Evolutionary conservation across 768 basidiomycete species (phyloP).

Genomic region (Mycena latifolia): DNA sequence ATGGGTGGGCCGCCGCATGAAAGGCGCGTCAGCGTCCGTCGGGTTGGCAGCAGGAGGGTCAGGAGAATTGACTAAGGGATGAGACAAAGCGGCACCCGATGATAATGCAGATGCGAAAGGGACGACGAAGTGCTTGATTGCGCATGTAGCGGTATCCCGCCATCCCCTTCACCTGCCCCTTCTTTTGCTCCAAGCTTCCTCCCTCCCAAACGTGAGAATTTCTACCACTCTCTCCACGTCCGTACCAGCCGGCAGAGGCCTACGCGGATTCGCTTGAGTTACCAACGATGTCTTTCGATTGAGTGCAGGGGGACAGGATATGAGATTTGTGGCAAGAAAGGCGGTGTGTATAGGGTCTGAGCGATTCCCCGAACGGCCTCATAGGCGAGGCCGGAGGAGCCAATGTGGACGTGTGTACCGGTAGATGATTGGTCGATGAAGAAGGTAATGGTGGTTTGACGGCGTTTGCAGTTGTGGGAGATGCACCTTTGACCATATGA

Average conservation of each 20-base stretch:
- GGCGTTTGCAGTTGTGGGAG: conserved; percentile 17
- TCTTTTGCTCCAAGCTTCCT: conserved; percentile 57
- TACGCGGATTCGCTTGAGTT: conserved; percentile 48
- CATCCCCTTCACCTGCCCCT: conserved; percentile 69
- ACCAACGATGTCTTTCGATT: conserved; percentile 52
- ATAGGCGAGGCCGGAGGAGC: conserved; percentile 59
- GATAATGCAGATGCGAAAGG: conserved; percentile 43
- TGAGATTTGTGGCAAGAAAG: conserved; percentile 75
- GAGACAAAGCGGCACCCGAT: conserved; percentile 43
- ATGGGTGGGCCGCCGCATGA: conserved; percentile 31
- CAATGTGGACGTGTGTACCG: conserved; percentile 34
- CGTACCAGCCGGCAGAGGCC: conserved; percentile 82
- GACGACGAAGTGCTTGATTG: conserved; percentile 25
- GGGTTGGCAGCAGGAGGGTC: conserved; percentile 40
- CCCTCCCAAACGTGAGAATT: conserved; percentile 47
- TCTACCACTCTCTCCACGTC: conserved; percentile 64
- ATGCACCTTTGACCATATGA: conserved; percentile 56
- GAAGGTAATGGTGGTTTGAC: conserved; percentile 52
- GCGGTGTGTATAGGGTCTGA: conserved; percentile 68
- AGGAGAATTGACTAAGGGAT: conserved; percentile 43
- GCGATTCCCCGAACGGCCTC: conserved; percentile 59
- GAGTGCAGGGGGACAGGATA: conserved; percentile 46
- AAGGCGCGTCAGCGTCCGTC: conserved; percentile 38
- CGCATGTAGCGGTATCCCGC: conserved; percentile 23
- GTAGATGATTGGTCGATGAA: conserved; percentile 43